Percentiles rank a stretch among this genome's conserved stretches.
Conservation (phyloP, 148 eudicot species). For the Selenicereus undatus region DNA sequence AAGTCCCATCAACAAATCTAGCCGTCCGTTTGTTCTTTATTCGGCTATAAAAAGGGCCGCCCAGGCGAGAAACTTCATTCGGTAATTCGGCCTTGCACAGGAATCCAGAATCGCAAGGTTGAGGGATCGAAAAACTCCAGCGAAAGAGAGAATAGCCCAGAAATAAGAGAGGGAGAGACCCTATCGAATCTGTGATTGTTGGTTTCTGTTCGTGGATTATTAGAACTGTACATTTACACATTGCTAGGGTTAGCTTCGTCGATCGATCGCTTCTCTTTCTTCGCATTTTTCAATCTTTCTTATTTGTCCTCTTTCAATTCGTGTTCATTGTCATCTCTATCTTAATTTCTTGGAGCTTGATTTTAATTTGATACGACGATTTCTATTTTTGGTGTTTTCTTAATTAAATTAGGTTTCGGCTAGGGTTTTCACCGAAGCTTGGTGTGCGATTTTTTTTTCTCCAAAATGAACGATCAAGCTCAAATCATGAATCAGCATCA, state of each 20-base stretch:
- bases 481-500: constrained; percentile 38
- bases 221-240: background rate
- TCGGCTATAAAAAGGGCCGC: constrained; percentile 9
- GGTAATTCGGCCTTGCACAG: background rate
- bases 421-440: constrained; percentile 18
- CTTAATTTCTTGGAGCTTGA: background rate
- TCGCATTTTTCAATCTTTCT: too few relatives aligned
- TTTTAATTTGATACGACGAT: background rate
- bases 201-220: background rate
- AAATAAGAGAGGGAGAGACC: background rate
- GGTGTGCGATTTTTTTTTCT: too few relatives aligned
- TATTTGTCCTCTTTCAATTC: background rate
- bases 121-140: background rate
- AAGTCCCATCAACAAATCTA: constrained; percentile 18
- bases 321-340: background rate
- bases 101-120: background rate
- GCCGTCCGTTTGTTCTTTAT: constrained; percentile 10
- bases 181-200: background rate
- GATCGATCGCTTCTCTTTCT: background rate
- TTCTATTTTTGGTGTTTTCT: background rate
- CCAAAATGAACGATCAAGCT: constrained; percentile 36
- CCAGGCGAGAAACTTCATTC: background rate
- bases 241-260: constrained; percentile 23
- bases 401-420: background rate
- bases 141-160: background rate